Conservation (phyloP, 2,329 filamentous ascomycete genomes). For the Dactylonectria macrodidyma region DNA sequence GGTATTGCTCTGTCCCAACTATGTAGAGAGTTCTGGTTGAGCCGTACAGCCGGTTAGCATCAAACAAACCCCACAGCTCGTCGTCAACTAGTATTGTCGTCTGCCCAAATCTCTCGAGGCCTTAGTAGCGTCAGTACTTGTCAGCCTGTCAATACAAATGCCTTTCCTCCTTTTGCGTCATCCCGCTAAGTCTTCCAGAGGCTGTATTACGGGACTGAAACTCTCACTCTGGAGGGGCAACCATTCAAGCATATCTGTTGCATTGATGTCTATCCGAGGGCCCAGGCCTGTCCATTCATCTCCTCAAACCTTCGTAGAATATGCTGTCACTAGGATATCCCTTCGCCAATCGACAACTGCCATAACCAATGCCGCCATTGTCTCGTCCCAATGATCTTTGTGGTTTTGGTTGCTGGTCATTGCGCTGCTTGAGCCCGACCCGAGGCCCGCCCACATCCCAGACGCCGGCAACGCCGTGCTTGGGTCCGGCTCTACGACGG, state of each 20-base stretch:
- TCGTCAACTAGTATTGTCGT: constrained; percentile 17
- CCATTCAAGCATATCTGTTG: neutral
- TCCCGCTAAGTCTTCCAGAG: constrained; percentile 14
- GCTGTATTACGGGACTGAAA: constrained; percentile 15
- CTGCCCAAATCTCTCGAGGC: constrained; percentile 1
- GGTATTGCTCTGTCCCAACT: constrained; percentile 11
- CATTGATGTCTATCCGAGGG: neutral
- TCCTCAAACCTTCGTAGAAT: neutral
- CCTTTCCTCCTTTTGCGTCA: neutral
- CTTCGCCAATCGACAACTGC: neutral
- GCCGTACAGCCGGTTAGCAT: constrained; percentile 23
- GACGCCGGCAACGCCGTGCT: constrained; percentile 22
- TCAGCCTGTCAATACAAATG: constrained; percentile 9
- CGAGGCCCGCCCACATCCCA: constrained; percentile 28
- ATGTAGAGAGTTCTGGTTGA: neutral
- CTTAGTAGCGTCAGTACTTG: constrained; percentile 13
- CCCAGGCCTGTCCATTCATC: neutral
- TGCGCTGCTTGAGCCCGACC: constrained; percentile 14
- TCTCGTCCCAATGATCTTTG: neutral
- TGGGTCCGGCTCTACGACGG: constrained; percentile 17
- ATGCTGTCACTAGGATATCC: neutral
- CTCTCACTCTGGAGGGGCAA: constrained; percentile 11
- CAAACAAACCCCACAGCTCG: constrained; percentile 4
- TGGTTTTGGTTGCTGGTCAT: neutral
- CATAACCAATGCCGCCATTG: neutral